Percentiles rank a stretch among this genome's conserved stretches.
These are phyloP conservation scores for Boletus coccyginus DNA, from an alignment of 768 basidiomycete genomes.

Conservation along the genomic window DNA sequence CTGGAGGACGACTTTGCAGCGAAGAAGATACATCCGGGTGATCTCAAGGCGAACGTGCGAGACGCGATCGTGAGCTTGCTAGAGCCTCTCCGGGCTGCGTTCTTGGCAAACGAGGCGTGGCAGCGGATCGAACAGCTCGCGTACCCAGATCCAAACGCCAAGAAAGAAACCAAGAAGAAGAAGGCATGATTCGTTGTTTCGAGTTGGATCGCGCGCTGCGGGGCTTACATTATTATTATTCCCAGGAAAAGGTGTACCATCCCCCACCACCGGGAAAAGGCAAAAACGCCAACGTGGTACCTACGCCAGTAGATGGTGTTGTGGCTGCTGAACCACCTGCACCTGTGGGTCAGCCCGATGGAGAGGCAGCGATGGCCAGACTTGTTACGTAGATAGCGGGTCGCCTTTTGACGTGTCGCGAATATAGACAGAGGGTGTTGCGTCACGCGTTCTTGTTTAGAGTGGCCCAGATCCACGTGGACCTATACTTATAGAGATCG, in stretches of 20 bases:
- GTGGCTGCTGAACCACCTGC: neutral
- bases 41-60: conserved; percentile 78
- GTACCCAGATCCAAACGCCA: conserved; percentile 76
- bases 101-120: conserved; percentile 78
- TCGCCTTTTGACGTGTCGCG: neutral
- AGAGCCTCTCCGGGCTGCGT: conserved; percentile 77
- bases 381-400: neutral
- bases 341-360: conserved; percentile 1
- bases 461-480: neutral
- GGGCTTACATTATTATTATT: neutral
- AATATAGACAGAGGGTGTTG: neutral
- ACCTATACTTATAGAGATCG: neutral
- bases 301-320: conserved; percentile 7
- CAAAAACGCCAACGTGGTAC: conserved; percentile 39
- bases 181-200: conserved; percentile 33
- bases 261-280: conserved; percentile 82
- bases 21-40: conserved; percentile 83
- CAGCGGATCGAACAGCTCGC: conserved; percentile 71
- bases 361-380: conserved; percentile 3
- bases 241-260: conserved; percentile 76
- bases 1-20: conserved; percentile 72
- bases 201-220: neutral
- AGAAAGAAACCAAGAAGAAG: conserved; percentile 61
- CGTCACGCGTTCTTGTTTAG: neutral
- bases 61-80: conserved; percentile 73